Conservation (phyloP, 352 stramenopile species). For the Nothophytophthora sp. region DNA sequence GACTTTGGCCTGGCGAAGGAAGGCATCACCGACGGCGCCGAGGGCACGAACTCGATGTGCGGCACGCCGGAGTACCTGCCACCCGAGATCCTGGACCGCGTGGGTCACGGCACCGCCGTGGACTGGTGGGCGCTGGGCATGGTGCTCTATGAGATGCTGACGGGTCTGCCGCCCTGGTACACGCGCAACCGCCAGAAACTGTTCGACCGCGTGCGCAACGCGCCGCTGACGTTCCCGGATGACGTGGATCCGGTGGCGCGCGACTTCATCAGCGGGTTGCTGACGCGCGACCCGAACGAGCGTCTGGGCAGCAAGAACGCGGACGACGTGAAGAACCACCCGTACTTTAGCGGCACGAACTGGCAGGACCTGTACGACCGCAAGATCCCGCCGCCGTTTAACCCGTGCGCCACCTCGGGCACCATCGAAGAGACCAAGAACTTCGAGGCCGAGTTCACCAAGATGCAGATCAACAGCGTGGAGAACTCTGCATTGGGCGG, state of each 20-base stretch:
- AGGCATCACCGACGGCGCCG: constrained; percentile 79
- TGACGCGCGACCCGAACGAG: constrained; percentile 82
- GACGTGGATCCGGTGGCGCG: constrained; percentile 72
- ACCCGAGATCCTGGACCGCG: constrained; percentile 90
- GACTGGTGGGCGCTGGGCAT: constrained; percentile 94
- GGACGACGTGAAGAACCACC: constrained; percentile 86
- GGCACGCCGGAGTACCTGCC: constrained; percentile 93
- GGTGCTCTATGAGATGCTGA: constrained; percentile 96
- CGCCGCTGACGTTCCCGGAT: constrained; percentile 88
- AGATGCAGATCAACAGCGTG: constrained; percentile 89
- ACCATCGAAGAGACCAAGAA: constrained; percentile 85
- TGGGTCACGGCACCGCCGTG: constrained; percentile 89
- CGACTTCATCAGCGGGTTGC: constrained; percentile 81
- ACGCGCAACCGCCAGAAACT: constrained; percentile 93
- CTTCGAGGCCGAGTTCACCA: constrained; percentile 91
- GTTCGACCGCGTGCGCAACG: constrained; percentile 89
- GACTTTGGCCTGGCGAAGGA: constrained; percentile 91
- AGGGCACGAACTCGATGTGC: constrained; percentile 90
- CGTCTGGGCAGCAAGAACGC: constrained; percentile 74
- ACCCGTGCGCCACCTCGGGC: constrained; percentile 66
- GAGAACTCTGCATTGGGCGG: constrained; percentile 66
- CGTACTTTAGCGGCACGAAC: constrained; percentile 83
- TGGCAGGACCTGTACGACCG: constrained; percentile 85
- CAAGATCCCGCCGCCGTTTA: constrained; percentile 85
- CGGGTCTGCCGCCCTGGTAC: constrained; percentile 91